Percentiles rank a stretch among this genome's conserved stretches.
Evolutionary conservation across 306 rosid genomes (phyloP).

Genomic region (Pyrus betulifolia): DNA sequence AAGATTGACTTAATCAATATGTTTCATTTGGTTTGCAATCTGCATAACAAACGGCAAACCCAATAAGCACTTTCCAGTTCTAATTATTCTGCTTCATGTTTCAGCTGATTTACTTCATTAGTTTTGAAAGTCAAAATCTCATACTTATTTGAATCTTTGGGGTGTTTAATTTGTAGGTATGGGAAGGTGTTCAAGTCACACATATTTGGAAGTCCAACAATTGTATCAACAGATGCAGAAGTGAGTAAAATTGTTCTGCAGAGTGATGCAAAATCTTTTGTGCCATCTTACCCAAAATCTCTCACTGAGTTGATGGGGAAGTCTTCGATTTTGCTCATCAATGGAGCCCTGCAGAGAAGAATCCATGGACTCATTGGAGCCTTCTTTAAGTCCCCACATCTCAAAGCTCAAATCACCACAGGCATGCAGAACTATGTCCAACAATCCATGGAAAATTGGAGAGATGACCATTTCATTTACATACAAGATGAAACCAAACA

Average conservation of each 20-base stretch:
- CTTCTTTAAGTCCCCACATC: slow-evolving; percentile 82
- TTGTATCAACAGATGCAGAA: slow-evolving; percentile 86
- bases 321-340: slow-evolving; percentile 87
- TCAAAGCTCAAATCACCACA: slow-evolving; percentile 73
- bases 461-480: slow-evolving; percentile 47
- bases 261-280: slow-evolving; percentile 83
- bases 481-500: slow-evolving; percentile 81
- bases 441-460: slow-evolving; percentile 75
- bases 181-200: slow-evolving; percentile 97
- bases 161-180: slow-evolving; percentile 39
- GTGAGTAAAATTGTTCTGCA: slow-evolving; percentile 77
- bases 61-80: background rate
- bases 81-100: background rate
- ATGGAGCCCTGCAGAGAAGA: slow-evolving; percentile 88
- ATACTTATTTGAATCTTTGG: background rate
- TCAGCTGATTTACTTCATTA: background rate
- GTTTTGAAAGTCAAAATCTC: background rate
- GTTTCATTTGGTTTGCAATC: background rate
- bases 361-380: slow-evolving; percentile 90
- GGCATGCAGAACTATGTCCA: slow-evolving; percentile 71
- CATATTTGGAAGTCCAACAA: slow-evolving; percentile 87
- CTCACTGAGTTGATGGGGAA: slow-evolving; percentile 83
- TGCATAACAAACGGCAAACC: background rate
- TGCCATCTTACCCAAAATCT: slow-evolving; percentile 91
- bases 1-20: background rate